These are phyloP conservation scores for Boletus pseudopeckii DNA, from an alignment of 768 basidiomycete genomes.

Conservation along the genomic window DNA sequence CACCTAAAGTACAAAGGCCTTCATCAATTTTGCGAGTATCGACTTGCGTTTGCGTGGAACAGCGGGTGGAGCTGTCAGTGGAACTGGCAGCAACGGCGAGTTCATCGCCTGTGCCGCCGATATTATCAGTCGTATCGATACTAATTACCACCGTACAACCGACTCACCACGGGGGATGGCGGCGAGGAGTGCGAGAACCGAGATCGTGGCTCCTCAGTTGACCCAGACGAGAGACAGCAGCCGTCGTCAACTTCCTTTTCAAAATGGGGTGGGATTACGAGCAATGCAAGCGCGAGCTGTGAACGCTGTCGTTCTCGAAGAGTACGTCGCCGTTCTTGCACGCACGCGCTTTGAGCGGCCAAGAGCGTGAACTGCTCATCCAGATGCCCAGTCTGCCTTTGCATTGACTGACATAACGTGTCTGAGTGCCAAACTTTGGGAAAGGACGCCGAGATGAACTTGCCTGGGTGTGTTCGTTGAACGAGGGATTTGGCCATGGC, in stretches of 20 bases:
- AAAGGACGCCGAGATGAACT: neutral
- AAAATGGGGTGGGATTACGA: conserved; percentile 4
- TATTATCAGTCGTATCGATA: neutral
- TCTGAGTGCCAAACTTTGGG: neutral
- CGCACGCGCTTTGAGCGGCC: conserved; percentile 16
- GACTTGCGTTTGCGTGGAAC: conserved; percentile 10
- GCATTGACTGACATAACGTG: neutral
- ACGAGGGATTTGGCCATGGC: neutral
- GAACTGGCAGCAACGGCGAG: neutral
- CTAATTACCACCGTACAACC: neutral
- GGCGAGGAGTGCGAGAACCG: conserved; percentile 21
- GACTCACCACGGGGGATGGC: conserved; percentile 16
- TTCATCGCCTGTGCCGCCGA: neutral
- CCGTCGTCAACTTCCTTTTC: neutral
- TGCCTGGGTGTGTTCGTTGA: conserved; percentile 5
- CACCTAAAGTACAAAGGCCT: neutral
- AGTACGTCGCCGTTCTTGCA: conserved; percentile 17
- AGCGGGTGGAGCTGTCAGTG: neutral
- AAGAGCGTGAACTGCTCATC: conserved; percentile 14
- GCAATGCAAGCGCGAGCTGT: neutral
- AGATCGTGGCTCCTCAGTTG: conserved; percentile 19
- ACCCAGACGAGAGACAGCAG: neutral
- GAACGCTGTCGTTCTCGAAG: conserved; percentile 11
- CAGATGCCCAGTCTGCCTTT: neutral
- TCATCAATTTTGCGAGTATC: conserved; percentile 12